Percentiles rank a stretch among this genome's conserved stretches.
Evolutionary conservation across 805 yeast species (phyloP).

Genomic region (Novakomyces olei): DNA sequence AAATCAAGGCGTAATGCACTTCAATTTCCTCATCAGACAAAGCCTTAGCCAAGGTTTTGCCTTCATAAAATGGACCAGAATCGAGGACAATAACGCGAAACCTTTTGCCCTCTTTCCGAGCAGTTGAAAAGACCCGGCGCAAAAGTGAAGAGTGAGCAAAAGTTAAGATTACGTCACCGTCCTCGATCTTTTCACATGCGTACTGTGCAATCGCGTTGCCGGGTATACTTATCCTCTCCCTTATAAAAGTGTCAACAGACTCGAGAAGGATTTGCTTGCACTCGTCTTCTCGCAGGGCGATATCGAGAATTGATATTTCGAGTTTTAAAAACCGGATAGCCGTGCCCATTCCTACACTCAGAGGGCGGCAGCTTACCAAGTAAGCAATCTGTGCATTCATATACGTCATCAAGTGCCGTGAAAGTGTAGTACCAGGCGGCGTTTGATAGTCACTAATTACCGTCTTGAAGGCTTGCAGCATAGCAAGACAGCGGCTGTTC

Average conservation of each 20-base stretch:
- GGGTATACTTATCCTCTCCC: constrained; percentile 65
- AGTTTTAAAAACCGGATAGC: constrained; percentile 94
- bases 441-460: constrained; percentile 66
- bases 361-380: constrained; percentile 71
- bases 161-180: constrained; percentile 62
- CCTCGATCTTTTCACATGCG: constrained; percentile 53
- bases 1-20: constrained; percentile 57
- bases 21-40: constrained; percentile 44
- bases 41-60: constrained; percentile 48
- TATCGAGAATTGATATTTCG: constrained; percentile 61
- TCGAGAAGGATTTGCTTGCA: constrained; percentile 46
- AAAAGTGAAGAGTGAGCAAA: constrained; percentile 78
- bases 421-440: constrained; percentile 63
- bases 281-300: constrained; percentile 39
- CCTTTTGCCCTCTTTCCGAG: constrained; percentile 35
- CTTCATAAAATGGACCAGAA: constrained; percentile 86
- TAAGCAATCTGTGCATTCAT: constrained; percentile 83
- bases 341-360: constrained; percentile 89
- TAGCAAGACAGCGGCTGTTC: constrained; percentile 57
- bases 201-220: constrained; percentile 61
- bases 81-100: constrained; percentile 76
- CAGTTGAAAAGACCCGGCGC: constrained; percentile 45
- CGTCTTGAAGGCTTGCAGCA: constrained; percentile 58
- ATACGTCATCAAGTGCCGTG: constrained; percentile 72
- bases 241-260: constrained; percentile 57